Conservation (phyloP, 306 rosid species). For the Fagus sylvatica region DNA sequence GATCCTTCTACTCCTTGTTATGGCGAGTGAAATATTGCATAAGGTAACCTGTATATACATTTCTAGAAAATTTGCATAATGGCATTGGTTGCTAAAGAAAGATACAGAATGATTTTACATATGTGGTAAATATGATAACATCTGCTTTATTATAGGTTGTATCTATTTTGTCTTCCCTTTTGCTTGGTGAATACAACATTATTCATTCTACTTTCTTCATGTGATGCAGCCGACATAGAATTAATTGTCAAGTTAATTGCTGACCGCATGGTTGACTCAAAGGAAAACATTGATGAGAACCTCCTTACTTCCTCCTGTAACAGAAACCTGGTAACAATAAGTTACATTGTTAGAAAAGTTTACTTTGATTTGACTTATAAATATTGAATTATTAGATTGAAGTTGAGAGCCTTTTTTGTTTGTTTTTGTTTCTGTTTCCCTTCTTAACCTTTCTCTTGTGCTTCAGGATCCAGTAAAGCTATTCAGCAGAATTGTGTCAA, state of each 20-base stretch:
- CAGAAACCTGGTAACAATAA: conserved; percentile 44
- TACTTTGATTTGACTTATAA: background rate
- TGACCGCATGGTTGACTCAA: conserved; percentile 57
- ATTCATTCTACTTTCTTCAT: conserved; percentile 17
- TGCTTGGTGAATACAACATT: conserved; percentile 11
- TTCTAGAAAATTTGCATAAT: background rate
- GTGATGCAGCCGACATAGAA: conserved; percentile 47
- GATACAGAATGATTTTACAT: background rate
- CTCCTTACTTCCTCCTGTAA: conserved; percentile 49
- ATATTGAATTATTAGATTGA: background rate
- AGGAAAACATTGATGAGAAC: conserved; percentile 76
- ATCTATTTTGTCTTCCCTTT: conserved; percentile 3
- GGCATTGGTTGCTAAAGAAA: background rate
- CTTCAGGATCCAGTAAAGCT: conserved; percentile 60
- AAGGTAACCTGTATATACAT: background rate
- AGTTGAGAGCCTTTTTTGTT: background rate
- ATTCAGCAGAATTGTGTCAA: conserved; percentile 50
- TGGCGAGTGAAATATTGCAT: background rate
- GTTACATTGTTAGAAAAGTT: conserved; percentile 6
- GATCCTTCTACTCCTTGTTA: too few relatives aligned
- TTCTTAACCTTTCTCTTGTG: conserved; percentile 4
- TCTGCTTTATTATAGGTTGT: background rate
- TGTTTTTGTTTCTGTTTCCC: background rate
- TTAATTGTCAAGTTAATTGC: conserved; percentile 58
- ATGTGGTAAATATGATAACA: conserved; percentile 4